Conservation (phyloP, 805 yeast genomes). For the Zygosaccharomyces lentus region DNA sequence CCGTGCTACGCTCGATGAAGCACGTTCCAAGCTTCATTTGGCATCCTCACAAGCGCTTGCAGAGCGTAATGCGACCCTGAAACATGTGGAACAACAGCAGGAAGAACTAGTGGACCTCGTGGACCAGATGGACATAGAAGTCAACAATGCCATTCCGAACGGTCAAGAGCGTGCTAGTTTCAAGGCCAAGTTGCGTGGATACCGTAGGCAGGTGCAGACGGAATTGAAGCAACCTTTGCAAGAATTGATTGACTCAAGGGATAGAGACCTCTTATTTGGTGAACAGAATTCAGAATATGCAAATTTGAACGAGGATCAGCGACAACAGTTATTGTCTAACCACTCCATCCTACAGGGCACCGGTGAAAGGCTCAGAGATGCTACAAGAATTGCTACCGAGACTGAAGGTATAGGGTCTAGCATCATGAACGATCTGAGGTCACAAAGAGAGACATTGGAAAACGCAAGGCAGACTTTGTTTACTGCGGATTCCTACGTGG, state of each 20-base stretch:
- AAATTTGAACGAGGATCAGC: conserved; percentile 55
- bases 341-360: conserved; percentile 79
- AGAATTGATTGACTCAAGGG: conserved; percentile 61
- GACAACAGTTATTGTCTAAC: conserved; percentile 73
- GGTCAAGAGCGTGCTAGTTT: conserved; percentile 50
- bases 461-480: conserved; percentile 80
- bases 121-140: conserved; percentile 85
- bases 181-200: conserved; percentile 73
- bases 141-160: conserved; percentile 56
- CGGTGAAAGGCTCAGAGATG: conserved; percentile 76
- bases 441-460: conserved; percentile 88
- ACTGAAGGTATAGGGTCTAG: conserved; percentile 90
- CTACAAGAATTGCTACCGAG: conserved; percentile 86
- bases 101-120: conserved; percentile 51
- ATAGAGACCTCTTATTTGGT: conserved; percentile 71
- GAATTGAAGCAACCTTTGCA: conserved; percentile 53
- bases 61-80: conserved; percentile 25
- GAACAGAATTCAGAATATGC: conserved; percentile 29
- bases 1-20: conserved; percentile 30
- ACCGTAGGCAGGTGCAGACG: conserved; percentile 54
- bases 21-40: conserved; percentile 16
- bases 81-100: conserved; percentile 30
- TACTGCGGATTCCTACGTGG: conserved; percentile 92
- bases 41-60: conserved; percentile 22
- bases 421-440: conserved; percentile 79